Conservation (phyloP, 1,284 basidiomycete species). For the Fomitopsis betulina region DNA sequence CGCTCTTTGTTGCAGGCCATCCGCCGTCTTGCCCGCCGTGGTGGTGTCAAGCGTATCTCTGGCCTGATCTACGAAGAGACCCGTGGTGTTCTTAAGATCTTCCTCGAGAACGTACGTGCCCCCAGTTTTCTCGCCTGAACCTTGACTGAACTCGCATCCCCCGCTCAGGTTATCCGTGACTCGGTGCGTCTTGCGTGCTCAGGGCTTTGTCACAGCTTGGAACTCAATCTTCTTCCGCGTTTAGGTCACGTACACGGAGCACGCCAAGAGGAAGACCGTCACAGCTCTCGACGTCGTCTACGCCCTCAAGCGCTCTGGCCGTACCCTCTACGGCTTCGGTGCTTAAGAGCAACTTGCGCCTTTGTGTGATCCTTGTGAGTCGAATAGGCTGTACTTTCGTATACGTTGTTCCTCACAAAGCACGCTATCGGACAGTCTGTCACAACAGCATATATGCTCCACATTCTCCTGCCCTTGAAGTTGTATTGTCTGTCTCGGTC, state of each 20-base stretch:
- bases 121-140: neutral
- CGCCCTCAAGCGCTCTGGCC: slow-evolving; percentile 79
- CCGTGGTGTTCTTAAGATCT: slow-evolving; percentile 82
- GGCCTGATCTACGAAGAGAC: slow-evolving; percentile 82
- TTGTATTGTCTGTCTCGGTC: neutral
- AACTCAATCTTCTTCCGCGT: slow-evolving; percentile 3
- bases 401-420: neutral
- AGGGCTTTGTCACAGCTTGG: neutral
- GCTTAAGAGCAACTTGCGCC: slow-evolving; percentile 32
- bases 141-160: slow-evolving; percentile 2
- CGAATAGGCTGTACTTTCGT: neutral
- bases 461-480: neutral
- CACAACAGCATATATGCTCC: neutral
- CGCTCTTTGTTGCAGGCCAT: slow-evolving; percentile 47
- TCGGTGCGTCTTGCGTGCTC: slow-evolving; percentile 35
- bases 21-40: slow-evolving; percentile 82
- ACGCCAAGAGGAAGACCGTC: slow-evolving; percentile 88
- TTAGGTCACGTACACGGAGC: slow-evolving; percentile 81
- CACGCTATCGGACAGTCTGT: neutral
- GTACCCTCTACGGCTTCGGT: slow-evolving; percentile 80
- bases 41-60: slow-evolving; percentile 82
- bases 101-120: slow-evolving; percentile 53
- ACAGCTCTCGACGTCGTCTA: slow-evolving; percentile 81
- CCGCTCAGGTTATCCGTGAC: slow-evolving; percentile 65
- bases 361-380: neutral